Percentiles rank a stretch among this genome's conserved stretches.
These are phyloP conservation scores for Nemophila menziesii DNA, from an alignment of 257 asterid genomes.

Conservation along the genomic window DNA sequence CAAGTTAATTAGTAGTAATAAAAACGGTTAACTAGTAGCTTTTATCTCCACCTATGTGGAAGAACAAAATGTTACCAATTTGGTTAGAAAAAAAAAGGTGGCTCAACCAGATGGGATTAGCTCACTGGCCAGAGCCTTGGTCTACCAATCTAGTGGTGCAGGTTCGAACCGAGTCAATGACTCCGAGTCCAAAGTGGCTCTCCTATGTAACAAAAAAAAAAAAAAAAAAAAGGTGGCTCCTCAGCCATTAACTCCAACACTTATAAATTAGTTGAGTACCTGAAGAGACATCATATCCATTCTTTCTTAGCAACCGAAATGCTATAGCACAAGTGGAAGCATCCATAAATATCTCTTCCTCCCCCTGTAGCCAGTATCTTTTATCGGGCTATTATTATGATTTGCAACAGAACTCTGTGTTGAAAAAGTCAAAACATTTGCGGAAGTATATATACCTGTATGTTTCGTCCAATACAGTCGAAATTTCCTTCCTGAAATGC, in stretches of 20 bases:
- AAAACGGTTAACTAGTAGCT: too few relatives aligned
- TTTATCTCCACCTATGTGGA: too few relatives aligned
- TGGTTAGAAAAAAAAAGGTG: background rate
- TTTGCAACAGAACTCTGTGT: background rate
- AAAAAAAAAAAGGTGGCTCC: too few relatives aligned
- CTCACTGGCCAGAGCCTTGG: too few relatives aligned
- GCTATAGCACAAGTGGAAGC: conserved; percentile 23
- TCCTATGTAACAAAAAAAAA: too few relatives aligned
- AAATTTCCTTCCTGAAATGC: conserved; percentile 12
- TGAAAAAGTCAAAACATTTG: background rate
- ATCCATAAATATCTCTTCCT: conserved; percentile 13
- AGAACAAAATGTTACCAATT: background rate
- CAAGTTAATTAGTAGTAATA: too few relatives aligned
- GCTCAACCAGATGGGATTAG: too few relatives aligned
- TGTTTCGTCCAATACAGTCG: conserved; percentile 12
- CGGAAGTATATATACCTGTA: conserved; percentile 13
- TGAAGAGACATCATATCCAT: conserved; percentile 22
- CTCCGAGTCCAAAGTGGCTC: too few relatives aligned
- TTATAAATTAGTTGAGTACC: too few relatives aligned
- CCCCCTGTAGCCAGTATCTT: conserved; percentile 18
- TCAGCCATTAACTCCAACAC: too few relatives aligned
- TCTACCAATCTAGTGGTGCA: too few relatives aligned
- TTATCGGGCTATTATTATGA: conserved; percentile 3
- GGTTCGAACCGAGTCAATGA: too few relatives aligned
- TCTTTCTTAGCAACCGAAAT: conserved; percentile 27